phyloP scores from a whole-genome alignment of 169 alveolate genomes.

The Eimeria falciformis region DNA sequence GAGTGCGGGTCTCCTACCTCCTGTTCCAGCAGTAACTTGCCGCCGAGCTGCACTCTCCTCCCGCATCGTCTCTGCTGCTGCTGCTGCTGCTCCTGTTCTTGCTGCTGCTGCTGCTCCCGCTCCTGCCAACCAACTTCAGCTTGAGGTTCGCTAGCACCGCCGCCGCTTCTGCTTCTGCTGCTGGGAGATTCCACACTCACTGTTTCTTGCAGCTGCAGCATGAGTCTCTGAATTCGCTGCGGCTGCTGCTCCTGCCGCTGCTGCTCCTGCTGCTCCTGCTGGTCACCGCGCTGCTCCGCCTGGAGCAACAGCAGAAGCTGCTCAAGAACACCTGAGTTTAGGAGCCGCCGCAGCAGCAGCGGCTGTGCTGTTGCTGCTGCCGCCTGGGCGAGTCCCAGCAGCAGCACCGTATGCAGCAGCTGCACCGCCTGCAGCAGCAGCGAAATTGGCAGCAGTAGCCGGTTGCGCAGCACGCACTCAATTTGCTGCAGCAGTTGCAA shows the following conservation, averaged over 20 bases:
- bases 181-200: neutral
- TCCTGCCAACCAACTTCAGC: too few species aligned
- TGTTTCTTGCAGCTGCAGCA: neutral
- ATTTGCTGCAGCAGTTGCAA: constrained; percentile 52
- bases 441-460: constrained; percentile 13
- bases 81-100: constrained; percentile 1
- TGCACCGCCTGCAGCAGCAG: constrained; percentile 45
- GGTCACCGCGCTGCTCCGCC: constrained; percentile 19
- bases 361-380: constrained; percentile 36
- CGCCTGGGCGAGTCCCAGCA: constrained; percentile 20
- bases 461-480: constrained; percentile 7
- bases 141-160: neutral
- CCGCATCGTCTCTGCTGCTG: neutral
- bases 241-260: constrained; percentile 46
- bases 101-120: constrained; percentile 36
- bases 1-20: too few species aligned
- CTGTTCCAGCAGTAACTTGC: neutral
- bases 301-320: constrained; percentile 5
- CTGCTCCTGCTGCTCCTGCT: neutral
- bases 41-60: neutral
- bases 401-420: constrained; percentile 45
- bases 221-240: neutral
- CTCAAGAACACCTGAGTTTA: neutral
- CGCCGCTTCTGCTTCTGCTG: constrained; percentile 23
- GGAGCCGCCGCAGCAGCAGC: constrained; percentile 42